A percentile compares a stretch with the other conserved stretches of the same genome.
phyloP scores from a whole-genome alignment of 345 rosid genomes.

The Conringia planisiliqua region DNA sequence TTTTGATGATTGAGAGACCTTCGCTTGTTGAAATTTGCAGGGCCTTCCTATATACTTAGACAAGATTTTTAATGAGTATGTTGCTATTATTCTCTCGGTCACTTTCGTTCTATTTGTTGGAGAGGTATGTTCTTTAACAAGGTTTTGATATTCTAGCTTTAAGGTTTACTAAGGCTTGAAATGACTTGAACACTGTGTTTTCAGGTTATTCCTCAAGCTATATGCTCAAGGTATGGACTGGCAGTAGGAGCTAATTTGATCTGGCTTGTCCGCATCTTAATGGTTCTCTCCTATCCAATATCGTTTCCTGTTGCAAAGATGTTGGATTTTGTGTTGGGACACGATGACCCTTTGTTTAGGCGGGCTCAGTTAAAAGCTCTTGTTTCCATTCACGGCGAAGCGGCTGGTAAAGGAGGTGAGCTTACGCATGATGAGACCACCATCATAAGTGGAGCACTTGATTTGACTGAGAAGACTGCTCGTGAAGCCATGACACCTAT shows the following conservation, averaged over 20 bases:
- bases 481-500: constrained; percentile 99
- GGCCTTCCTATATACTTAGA: constrained; percentile 93
- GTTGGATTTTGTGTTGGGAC: constrained; percentile 83
- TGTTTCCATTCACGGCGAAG: constrained; percentile 85
- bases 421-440: constrained; percentile 96
- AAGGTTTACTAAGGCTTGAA: too few relatives aligned
- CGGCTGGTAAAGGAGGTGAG: constrained; percentile 98
- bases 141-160: too few relatives aligned
- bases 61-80: constrained; percentile 83
- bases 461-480: constrained; percentile 95
- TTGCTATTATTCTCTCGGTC: constrained; percentile 88
- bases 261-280: constrained; percentile 77
- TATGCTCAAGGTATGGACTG: constrained; percentile 84
- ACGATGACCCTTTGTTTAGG: constrained; percentile 77
- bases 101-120: constrained; percentile 88
- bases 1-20: background rate
- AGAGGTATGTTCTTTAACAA: too few relatives aligned
- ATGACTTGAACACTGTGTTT: background rate
- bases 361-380: constrained; percentile 96
- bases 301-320: constrained; percentile 90
- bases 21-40: constrained; percentile 37
- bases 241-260: constrained; percentile 88
- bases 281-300: constrained; percentile 76
- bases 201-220: constrained; percentile 96
- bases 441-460: constrained; percentile 91